phyloP scores from a whole-genome alignment of 176 grass and related monocot genomes.

The Zizania latifolia region DNA sequence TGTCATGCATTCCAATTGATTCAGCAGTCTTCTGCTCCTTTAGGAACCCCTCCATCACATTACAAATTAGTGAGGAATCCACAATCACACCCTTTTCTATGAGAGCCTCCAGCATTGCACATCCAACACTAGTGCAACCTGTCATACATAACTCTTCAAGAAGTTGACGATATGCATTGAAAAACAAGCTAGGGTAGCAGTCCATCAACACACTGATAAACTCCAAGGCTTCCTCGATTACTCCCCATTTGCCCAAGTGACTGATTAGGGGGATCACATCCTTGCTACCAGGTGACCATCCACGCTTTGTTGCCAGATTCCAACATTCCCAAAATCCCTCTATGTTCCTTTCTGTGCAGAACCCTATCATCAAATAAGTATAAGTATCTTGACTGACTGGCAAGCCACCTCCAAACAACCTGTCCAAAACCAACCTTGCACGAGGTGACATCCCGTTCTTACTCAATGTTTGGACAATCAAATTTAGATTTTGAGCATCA shows the following conservation, averaged over 20 bases:
- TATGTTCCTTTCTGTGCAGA: conserved; percentile 63
- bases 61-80: conserved; percentile 35
- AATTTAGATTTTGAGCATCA: conserved; percentile 65
- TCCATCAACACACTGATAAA: conserved; percentile 41
- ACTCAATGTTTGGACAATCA: conserved; percentile 39
- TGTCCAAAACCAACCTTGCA: conserved; percentile 56
- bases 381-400: conserved; percentile 51
- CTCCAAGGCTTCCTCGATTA: conserved; percentile 64
- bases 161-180: conserved; percentile 45
- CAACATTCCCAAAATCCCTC: conserved; percentile 65
- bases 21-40: conserved; percentile 62
- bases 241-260: conserved; percentile 67
- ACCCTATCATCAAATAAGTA: conserved; percentile 50
- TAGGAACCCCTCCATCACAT: conserved; percentile 74
- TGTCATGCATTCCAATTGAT: conserved; percentile 66
- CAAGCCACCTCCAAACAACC: conserved; percentile 45
- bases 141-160: conserved; percentile 59
- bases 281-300: conserved; percentile 57
- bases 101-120: conserved; percentile 67
- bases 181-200: conserved; percentile 32
- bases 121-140: conserved; percentile 72
- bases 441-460: conserved; percentile 40
- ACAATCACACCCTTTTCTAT: conserved; percentile 50
- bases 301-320: conserved; percentile 44
- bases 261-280: conserved; percentile 35